These are phyloP conservation scores for Amylocystis lapponica DNA, from an alignment of 768 basidiomycete genomes.

Conservation along the genomic window DNA sequence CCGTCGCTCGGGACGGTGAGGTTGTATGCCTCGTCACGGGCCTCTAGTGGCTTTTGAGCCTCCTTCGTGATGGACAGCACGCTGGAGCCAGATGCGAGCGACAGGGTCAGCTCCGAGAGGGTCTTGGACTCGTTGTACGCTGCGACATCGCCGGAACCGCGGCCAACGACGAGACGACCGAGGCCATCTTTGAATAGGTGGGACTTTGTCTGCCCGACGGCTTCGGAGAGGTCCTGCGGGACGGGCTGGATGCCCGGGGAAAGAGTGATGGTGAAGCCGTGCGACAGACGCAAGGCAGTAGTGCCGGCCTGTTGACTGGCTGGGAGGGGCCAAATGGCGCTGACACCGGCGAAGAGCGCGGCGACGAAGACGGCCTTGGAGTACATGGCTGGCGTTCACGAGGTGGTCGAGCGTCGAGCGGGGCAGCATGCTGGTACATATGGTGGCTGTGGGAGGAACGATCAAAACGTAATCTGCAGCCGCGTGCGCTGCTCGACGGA, in stretches of 20 bases:
- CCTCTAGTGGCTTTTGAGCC: constrained; percentile 42
- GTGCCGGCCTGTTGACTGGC: constrained; percentile 23
- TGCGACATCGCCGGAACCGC: constrained; percentile 43
- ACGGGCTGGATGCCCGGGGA: constrained; percentile 28
- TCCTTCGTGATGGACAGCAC: constrained; percentile 45
- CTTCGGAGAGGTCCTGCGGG: constrained; percentile 54
- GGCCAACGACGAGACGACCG: constrained; percentile 51
- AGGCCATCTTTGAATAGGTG: constrained; percentile 49
- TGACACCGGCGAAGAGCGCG: constrained; percentile 15
- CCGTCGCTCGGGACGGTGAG: constrained; percentile 52
- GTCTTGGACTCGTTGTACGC: constrained; percentile 34
- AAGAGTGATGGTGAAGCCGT: constrained; percentile 45
- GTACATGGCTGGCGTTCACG: constrained; percentile 4
- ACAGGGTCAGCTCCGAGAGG: constrained; percentile 40
- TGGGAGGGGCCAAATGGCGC: constrained; percentile 35
- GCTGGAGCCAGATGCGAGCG: constrained; percentile 26
- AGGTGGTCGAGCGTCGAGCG: not conserved
- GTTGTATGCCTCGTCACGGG: constrained; percentile 54
- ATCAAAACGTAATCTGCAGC: too few species aligned
- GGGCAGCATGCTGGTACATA: not conserved
- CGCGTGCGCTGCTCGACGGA: too few species aligned
- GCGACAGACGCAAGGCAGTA: constrained; percentile 33
- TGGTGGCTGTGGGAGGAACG: too few species aligned
- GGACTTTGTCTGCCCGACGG: constrained; percentile 42
- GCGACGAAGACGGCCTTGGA: constrained; percentile 5